A percentile compares a stretch with the other conserved stretches of the same genome.
These are phyloP conservation scores for Mediolabrus comicus DNA, from an alignment of 108 stramenopile genomes.

Conservation along the genomic window DNA sequence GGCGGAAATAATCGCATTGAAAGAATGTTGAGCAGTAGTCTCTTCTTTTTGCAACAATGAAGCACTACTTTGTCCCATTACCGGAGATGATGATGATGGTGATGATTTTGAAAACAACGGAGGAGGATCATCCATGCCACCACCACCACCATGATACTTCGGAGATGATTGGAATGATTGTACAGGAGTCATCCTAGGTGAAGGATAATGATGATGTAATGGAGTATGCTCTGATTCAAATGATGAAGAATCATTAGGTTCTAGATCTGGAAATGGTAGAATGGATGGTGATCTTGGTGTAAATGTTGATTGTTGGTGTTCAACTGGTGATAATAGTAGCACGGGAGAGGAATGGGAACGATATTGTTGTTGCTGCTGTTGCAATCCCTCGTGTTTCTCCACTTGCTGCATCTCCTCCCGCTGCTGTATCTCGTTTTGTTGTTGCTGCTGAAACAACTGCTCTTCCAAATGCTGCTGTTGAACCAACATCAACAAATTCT, in stretches of 20 bases:
- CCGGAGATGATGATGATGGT: neutral
- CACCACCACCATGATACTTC: neutral
- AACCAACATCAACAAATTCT: constrained; percentile 17
- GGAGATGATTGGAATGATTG: neutral
- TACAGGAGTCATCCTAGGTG: neutral
- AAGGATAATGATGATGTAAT: neutral
- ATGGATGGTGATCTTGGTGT: neutral
- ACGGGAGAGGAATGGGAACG: too few relatives aligned
- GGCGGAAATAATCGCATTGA: too few relatives aligned
- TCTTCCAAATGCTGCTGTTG: constrained; percentile 17
- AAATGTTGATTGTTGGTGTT: neutral
- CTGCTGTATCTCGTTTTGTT: neutral
- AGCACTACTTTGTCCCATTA: neutral
- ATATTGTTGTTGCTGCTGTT: neutral
- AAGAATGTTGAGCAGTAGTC: too few relatives aligned
- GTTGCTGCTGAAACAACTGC: neutral
- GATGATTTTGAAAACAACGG: neutral
- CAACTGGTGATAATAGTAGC: neutral
- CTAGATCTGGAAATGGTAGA: neutral
- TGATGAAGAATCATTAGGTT: neutral
- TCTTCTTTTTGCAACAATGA: neutral
- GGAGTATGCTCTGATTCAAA: neutral
- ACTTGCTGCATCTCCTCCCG: neutral
- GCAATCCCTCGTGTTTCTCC: neutral
- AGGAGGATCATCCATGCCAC: neutral